Conservation (phyloP, 768 basidiomycete genomes). For the Tulasnella sp. region DNA sequence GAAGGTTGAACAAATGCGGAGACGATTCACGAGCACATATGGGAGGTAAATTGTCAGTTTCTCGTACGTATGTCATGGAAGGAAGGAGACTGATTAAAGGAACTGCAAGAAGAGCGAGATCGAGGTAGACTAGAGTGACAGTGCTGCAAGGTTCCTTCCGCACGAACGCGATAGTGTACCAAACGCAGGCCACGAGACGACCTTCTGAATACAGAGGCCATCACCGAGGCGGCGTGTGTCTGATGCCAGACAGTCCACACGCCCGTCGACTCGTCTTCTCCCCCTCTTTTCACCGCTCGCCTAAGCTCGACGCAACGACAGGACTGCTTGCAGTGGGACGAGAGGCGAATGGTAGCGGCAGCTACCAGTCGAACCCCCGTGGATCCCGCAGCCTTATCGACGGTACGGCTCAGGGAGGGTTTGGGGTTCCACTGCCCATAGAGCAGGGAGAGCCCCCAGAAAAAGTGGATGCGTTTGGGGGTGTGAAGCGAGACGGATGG, state of each 20-base stretch:
- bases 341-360: slow-evolving; percentile 44
- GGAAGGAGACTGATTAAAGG: slow-evolving; percentile 2
- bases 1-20: slow-evolving; percentile 34
- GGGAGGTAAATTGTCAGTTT: slow-evolving; percentile 21
- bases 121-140: slow-evolving; percentile 16
- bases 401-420: slow-evolving; percentile 55
- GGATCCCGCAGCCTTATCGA: slow-evolving; percentile 69
- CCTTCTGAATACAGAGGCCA: slow-evolving; percentile 4
- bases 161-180: slow-evolving; percentile 3
- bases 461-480: slow-evolving; percentile 78
- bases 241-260: slow-evolving; percentile 47
- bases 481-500: slow-evolving; percentile 86
- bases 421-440: slow-evolving; percentile 85
- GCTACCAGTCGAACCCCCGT: slow-evolving; percentile 38
- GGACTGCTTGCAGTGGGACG: slow-evolving; percentile 38
- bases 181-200: slow-evolving; percentile 39
- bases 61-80: neutral
- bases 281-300: slow-evolving; percentile 93
- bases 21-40: slow-evolving; percentile 28
- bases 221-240: slow-evolving; percentile 46
- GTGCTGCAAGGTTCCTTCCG: slow-evolving; percentile 15
- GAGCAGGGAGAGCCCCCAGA: slow-evolving; percentile 96
- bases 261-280: slow-evolving; percentile 66
- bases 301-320: slow-evolving; percentile 52
- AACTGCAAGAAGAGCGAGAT: slow-evolving; percentile 5